Evolutionary conservation across 1,139 yeast species (phyloP), one percentile per base, ranked within the genome.

Genomic region (Candida frijolesensis): DNA sequence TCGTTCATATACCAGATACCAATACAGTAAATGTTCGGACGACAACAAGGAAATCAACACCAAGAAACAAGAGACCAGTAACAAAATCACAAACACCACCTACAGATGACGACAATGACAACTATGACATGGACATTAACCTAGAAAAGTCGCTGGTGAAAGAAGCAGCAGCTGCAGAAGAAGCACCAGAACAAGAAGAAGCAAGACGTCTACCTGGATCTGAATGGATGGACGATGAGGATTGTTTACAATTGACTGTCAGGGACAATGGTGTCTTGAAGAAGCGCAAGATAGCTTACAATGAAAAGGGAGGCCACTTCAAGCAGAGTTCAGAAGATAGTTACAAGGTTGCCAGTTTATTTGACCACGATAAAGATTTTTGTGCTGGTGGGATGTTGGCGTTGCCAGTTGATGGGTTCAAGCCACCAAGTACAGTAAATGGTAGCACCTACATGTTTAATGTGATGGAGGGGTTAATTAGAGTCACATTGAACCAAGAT

Each of bases 321-420:
- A 72, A 75, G 48, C 72, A 74, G 47, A 70, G 77, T n/a, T 66
- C 61, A 9, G 47, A 39, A 34, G 89, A 87, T 50, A 76, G 80
- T 51, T 88, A 83, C 63, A 73, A 79, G 49, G 72, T 89, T 16
- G 87, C 89, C 0, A 79, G 86, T 10, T 70, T 89, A 46, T 90
- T 88, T 58, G 86, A 85, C 57, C 79, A 81, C 51, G 84, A 87
- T 58, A 76, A 79, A 46, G 87, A 84, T 41, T 80, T 79, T 54
- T 80, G 87, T 48, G 96, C 96, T 0, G 83, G 89, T 32, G 97
- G 97, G 1, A 73, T 89, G 56, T 72, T 91, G 52, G 82, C 82
- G 49, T 70, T 91, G 27, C 90, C 94, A 0, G 66, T 76, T 2
- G 84, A 82, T 12, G 89, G 89, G 0, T 72, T 72, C 45, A 90